phyloP scores from a whole-genome alignment of 1,284 basidiomycete species.

The Agroathelia rolfsii region DNA sequence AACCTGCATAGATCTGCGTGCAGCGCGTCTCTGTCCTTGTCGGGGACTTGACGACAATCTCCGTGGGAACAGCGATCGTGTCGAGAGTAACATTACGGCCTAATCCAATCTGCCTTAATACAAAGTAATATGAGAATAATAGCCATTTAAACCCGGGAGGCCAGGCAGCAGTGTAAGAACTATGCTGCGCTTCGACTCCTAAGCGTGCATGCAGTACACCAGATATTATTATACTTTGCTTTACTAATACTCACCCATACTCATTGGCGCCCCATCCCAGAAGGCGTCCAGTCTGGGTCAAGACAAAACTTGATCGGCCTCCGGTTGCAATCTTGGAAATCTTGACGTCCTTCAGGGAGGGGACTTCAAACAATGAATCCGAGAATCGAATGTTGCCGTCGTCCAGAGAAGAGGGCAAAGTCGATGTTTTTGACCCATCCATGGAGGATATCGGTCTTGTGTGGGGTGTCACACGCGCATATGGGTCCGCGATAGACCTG shows the following conservation, averaged over 20 bases:
- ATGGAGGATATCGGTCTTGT: too few relatives aligned
- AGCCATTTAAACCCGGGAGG: too few relatives aligned
- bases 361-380: slow-evolving; percentile 72
- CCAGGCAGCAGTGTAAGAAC: too few relatives aligned
- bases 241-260: slow-evolving; percentile 56
- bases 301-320: slow-evolving; percentile 62
- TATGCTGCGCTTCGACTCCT: too few relatives aligned
- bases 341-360: slow-evolving; percentile 58
- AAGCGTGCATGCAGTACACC: not conserved
- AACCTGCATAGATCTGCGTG: slow-evolving; percentile 56
- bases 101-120: slow-evolving; percentile 82
- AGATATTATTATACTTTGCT: too few relatives aligned
- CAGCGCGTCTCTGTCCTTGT: slow-evolving; percentile 52
- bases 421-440: too few relatives aligned
- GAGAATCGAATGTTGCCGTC: slow-evolving; percentile 59
- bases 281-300: slow-evolving; percentile 64
- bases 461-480: slow-evolving; percentile 31
- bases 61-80: slow-evolving; percentile 76
- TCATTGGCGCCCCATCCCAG: slow-evolving; percentile 89
- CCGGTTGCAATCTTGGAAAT: slow-evolving; percentile 70
- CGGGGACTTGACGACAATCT: slow-evolving; percentile 60
- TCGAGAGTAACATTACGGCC: slow-evolving; percentile 62
- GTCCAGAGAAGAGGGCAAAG: slow-evolving; percentile 26
- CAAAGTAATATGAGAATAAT: too few relatives aligned
- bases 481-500: slow-evolving; percentile 43